Percentiles rank a stretch among this genome's conserved stretches.
phyloP scores from a whole-genome alignment of 2,329 filamentous ascomycete species.

The Aspergillus intermedius region DNA sequence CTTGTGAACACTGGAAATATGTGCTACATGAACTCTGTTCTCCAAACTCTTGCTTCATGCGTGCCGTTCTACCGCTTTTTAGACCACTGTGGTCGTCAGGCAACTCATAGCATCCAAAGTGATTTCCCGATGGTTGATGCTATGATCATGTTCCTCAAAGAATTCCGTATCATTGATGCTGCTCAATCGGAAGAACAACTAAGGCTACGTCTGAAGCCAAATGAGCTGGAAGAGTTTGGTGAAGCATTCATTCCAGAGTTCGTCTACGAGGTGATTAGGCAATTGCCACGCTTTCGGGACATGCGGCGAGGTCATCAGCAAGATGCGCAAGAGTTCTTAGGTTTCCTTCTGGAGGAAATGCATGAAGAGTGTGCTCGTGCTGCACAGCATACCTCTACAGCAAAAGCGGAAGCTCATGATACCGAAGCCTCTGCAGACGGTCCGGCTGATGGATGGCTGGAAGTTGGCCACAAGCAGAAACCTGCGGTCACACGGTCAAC shows the following conservation, averaged over 20 bases:
- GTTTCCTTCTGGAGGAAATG: constrained; percentile 83
- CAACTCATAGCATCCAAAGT: constrained; percentile 87
- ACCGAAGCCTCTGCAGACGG: constrained; percentile 19
- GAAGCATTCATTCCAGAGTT: constrained; percentile 90
- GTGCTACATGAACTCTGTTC: constrained; percentile 99
- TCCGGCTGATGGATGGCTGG: constrained; percentile 70
- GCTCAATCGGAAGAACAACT: constrained; percentile 68
- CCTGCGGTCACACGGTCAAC: constrained; percentile 79
- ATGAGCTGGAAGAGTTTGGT: constrained; percentile 82
- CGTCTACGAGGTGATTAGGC: constrained; percentile 86
- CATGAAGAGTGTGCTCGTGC: constrained; percentile 85
- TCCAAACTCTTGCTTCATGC: constrained; percentile 93
- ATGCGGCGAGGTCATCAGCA: constrained; percentile 98
- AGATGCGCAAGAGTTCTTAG: constrained; percentile 94
- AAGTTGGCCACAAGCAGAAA: constrained; percentile 89
- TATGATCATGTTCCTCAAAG: constrained; percentile 94
- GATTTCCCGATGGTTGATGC: constrained; percentile 90
- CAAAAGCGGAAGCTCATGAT: constrained; percentile 38
- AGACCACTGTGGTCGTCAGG: constrained; percentile 75
- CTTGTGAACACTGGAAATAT: constrained; percentile 97
- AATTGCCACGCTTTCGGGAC: constrained; percentile 77
- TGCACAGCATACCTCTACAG: constrained; percentile 51
- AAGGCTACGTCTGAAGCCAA: constrained; percentile 65
- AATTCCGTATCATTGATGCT: constrained; percentile 82
- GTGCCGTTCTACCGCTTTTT: constrained; percentile 91